A percentile compares a stretch with the other conserved stretches of the same genome.
These are phyloP conservation scores for Pseudogymnoascus sp. DNA, from an alignment of 2,329 filamentous ascomycete genomes.

Conservation along the genomic window DNA sequence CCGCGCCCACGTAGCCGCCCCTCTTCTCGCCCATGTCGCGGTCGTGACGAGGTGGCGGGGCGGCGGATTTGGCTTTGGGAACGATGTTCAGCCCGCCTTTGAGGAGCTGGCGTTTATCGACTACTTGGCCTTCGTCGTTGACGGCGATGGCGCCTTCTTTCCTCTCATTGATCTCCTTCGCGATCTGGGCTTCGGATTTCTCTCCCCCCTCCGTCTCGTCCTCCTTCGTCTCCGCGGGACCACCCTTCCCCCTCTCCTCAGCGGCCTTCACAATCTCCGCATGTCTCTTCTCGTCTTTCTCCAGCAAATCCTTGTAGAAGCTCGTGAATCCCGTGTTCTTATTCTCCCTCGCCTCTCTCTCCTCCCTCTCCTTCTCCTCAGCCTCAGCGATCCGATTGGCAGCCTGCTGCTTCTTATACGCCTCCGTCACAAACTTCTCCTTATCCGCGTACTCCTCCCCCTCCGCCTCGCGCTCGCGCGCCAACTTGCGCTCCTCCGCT, in stretches of 20 bases:
- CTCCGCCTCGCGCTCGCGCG: constrained; percentile 68
- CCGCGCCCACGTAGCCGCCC: constrained; percentile 35
- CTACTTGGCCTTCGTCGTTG: constrained; percentile 76
- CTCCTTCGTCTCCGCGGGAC: constrained; percentile 30
- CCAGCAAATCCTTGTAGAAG: constrained; percentile 68
- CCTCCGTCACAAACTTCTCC: constrained; percentile 78
- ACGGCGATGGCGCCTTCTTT: constrained; percentile 52
- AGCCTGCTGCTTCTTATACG: constrained; percentile 74
- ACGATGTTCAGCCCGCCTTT: constrained; percentile 67
- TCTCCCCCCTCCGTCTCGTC: constrained; percentile 35
- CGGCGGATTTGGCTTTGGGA: constrained; percentile 49
- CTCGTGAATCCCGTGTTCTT: constrained; percentile 64
- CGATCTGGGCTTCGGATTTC: constrained; percentile 55
- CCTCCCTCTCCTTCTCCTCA: constrained; percentile 60
- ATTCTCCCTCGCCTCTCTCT: constrained; percentile 55
- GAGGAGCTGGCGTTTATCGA: constrained; percentile 75
- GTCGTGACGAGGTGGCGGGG: constrained; percentile 13
- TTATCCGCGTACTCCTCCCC: constrained; percentile 75
- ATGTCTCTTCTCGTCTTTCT: constrained; percentile 62
- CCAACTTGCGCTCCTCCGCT: constrained; percentile 72
- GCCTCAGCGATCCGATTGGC: constrained; percentile 63
- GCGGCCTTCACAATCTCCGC: constrained; percentile 61
- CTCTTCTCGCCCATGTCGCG: constrained; percentile 12
- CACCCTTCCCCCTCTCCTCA: constrained; percentile 42
- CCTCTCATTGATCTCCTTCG: constrained; percentile 56